These are phyloP conservation scores for Boletus edulis DNA, from an alignment of 768 basidiomycete species.

Conservation along the genomic window DNA sequence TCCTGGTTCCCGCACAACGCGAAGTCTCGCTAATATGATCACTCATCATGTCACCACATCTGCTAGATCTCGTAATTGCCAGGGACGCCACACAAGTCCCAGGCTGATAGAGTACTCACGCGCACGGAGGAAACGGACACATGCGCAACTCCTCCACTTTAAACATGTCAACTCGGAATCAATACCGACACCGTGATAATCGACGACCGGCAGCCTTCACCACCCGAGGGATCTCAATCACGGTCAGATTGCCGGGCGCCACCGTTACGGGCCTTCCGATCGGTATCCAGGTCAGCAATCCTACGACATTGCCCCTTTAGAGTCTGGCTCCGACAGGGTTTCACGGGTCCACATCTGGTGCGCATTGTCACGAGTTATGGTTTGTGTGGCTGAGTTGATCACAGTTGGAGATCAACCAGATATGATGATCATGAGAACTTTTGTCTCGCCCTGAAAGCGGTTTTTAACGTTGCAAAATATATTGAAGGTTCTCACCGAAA, in stretches of 20 bases:
- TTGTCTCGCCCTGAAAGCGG: slow-evolving; percentile 18
- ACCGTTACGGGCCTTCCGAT: slow-evolving; percentile 22
- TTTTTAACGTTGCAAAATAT: slow-evolving; percentile 17
- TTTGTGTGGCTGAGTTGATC: slow-evolving; percentile 13
- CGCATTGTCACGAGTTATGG: slow-evolving; percentile 9
- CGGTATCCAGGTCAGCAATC: slow-evolving; percentile 19
- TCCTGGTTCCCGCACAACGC: slow-evolving; percentile 10
- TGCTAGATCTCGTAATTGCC: slow-evolving; percentile 21
- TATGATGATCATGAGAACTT: neutral
- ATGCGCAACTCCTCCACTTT: slow-evolving; percentile 16
- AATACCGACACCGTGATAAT: slow-evolving; percentile 23
- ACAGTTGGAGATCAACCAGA: slow-evolving; percentile 18
- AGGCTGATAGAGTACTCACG: slow-evolving; percentile 16
- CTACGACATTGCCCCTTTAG: neutral
- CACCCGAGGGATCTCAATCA: slow-evolving; percentile 14
- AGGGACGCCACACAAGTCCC: slow-evolving; percentile 21
- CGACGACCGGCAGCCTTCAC: slow-evolving; percentile 12
- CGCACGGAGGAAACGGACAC: slow-evolving; percentile 22
- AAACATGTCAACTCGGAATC: slow-evolving; percentile 23
- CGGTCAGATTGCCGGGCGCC: slow-evolving; percentile 23
- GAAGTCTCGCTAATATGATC: slow-evolving; percentile 19
- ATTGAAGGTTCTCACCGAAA: slow-evolving; percentile 19
- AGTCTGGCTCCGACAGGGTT: slow-evolving; percentile 9
- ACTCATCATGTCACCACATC: slow-evolving; percentile 22
- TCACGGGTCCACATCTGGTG: slow-evolving; percentile 14